Evolutionary conservation across 495 filamentous ascomycete species (phyloP).

Genomic region (Jackrogersella minutella): DNA sequence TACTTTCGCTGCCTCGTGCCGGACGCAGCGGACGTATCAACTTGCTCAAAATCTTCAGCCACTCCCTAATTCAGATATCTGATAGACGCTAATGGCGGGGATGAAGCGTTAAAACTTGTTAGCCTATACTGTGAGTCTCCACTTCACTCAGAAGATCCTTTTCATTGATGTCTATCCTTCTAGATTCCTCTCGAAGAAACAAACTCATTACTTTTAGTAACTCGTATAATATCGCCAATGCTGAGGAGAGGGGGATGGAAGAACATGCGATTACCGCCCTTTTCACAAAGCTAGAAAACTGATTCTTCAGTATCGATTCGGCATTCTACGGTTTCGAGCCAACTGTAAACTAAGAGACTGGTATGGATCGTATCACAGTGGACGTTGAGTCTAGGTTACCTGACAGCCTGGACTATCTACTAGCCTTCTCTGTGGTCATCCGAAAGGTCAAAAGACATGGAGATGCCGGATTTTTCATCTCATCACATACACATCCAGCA

Average conservation of each 20-base stretch:
- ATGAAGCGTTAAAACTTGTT: slow-evolving; percentile 12
- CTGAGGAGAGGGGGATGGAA: not conserved
- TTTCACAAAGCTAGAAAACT: not conserved
- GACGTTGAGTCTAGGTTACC: not conserved
- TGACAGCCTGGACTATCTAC: not conserved
- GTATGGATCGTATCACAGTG: not conserved
- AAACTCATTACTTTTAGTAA: not conserved
- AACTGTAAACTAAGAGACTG: not conserved
- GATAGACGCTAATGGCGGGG: slow-evolving; percentile 28
- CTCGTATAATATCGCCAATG: not conserved
- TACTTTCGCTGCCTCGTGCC: too few species aligned
- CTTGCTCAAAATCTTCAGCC: slow-evolving; percentile 26
- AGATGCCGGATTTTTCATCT: slow-evolving; percentile 29
- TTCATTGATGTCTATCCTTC: slow-evolving; percentile 19
- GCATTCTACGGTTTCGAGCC: not conserved
- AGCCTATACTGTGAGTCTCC: not conserved
- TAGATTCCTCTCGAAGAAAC: slow-evolving; percentile 30
- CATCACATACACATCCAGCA: slow-evolving; percentile 10
- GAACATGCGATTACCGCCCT: slow-evolving; percentile 1
- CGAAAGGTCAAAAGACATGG: slow-evolving; percentile 12
- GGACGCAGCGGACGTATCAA: slow-evolving; percentile 32
- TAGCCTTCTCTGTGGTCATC: not conserved
- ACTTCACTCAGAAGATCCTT: slow-evolving; percentile 4
- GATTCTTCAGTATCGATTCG: not conserved
- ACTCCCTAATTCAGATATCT: slow-evolving; percentile 33